Evolutionary conservation across 441 rosid species (phyloP), one percentile per base, ranked within the genome.

Genomic region (Caryocar brasiliense): DNA sequence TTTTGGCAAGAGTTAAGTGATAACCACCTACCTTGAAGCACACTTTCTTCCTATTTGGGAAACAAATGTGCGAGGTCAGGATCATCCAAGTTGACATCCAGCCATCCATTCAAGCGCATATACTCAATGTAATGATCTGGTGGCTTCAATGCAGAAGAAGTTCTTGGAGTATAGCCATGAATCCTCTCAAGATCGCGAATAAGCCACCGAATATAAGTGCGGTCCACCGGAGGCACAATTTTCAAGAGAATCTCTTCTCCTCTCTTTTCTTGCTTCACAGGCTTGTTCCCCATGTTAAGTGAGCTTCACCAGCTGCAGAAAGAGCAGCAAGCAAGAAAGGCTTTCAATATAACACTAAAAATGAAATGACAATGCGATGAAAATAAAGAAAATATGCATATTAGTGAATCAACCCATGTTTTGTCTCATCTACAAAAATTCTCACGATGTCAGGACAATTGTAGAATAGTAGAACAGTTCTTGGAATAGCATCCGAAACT

Each of bases 71-170:
- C 76, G 2, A 85, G 71, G 65, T 80, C 83, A 38, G 89, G 95
- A 65, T 88, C 95, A 46, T 88, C 77, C 72, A 82, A 57, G 69
- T 74, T 74, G 51, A 81, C 78, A 56, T 82, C 90, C 59, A 85
- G 59, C 75, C 66, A 70, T 29, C 95, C 92, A 32, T 81, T 70
- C 38, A 79, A 54, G 44, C 64, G 68, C 95, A 82, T 82, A 54
- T 60, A 67, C 61, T 77, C 82, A 2, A 77, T 61, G 64, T 82
- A 85, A 40, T 66, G 85, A 67, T 85, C 92, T 0, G 89, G 95
- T 18, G 96, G 95, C 47, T 70, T 70, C 33, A 88, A 57, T 0
- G 92, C 62, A 5, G 61, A 56, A 19, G 69, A 67, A 33, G 75
- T 75, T 60, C 47, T 76, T 0, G 81, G 76, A 22, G 62, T 64